Evolutionary conservation across 805 yeast genomes (phyloP).

Genomic region (Barnettozyma sucrosica): DNA sequence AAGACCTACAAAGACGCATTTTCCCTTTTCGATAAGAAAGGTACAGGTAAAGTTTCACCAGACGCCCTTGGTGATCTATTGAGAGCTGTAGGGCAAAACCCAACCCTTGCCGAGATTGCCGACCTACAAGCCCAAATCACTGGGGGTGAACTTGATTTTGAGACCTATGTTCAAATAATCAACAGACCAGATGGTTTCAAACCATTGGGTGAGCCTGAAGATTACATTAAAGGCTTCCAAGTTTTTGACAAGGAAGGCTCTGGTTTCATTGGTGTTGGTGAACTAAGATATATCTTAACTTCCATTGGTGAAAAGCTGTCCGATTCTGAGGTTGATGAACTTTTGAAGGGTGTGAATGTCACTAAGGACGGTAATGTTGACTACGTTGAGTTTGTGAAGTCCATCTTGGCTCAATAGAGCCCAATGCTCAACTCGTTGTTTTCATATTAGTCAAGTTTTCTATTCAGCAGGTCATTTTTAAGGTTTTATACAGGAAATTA

Average conservation of each 20-base stretch:
- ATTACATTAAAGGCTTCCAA: conserved; percentile 92
- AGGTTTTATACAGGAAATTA: background rate
- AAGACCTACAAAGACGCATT: conserved; percentile 78
- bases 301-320: conserved; percentile 91
- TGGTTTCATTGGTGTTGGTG: conserved; percentile 96
- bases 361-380: conserved; percentile 93
- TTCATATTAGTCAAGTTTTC: background rate
- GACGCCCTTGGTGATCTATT: conserved; percentile 87
- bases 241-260: conserved; percentile 95
- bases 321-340: conserved; percentile 91
- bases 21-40: conserved; percentile 93
- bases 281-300: conserved; percentile 88
- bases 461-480: conserved; percentile 1
- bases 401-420: conserved; percentile 79
- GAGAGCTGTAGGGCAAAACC: conserved; percentile 97
- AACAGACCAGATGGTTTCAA: conserved; percentile 86
- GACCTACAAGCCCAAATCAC: conserved; percentile 41
- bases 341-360: conserved; percentile 90
- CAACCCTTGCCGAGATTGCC: conserved; percentile 82
- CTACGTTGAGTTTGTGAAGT: conserved; percentile 90
- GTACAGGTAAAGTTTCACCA: conserved; percentile 83
- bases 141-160: conserved; percentile 54
- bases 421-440: background rate
- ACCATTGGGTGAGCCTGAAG: conserved; percentile 79
- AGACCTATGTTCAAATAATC: conserved; percentile 67